Evolutionary conservation across 352 stramenopile genomes (phyloP).

Genomic region (Globisporangium megalacanthum): DNA sequence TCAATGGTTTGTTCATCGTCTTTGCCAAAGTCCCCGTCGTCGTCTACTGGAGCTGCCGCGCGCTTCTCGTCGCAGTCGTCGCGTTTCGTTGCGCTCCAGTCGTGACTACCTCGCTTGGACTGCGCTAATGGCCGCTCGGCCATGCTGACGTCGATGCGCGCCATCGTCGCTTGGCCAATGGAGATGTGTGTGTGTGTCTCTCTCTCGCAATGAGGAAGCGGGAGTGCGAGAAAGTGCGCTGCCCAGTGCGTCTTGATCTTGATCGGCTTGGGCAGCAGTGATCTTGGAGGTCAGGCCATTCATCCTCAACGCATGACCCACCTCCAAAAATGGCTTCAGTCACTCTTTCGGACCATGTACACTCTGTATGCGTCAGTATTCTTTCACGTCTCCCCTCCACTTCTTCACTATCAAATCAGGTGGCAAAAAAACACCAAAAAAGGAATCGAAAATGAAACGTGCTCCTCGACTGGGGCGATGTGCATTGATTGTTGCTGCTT

Average conservation of each 20-base stretch:
- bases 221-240: constrained; percentile 5
- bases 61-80: constrained; percentile 11
- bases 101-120: neutral
- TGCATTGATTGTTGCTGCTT: constrained; percentile 8
- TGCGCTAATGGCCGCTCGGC: neutral
- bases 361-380: too few species aligned
- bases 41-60: constrained; percentile 6
- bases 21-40: constrained; percentile 1
- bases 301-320: too few species aligned
- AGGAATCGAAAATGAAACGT: constrained; percentile 1
- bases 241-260: too few species aligned
- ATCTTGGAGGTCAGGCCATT: too few species aligned
- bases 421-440: neutral
- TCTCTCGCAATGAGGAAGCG: neutral
- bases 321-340: too few species aligned
- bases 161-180: constrained; percentile 2
- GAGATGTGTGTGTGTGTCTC: constrained; percentile 4
- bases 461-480: constrained; percentile 11
- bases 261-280: too few species aligned
- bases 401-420: neutral
- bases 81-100: neutral
- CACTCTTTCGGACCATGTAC: too few species aligned
- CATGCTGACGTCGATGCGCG: constrained; percentile 1
- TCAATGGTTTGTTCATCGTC: constrained; percentile 3
- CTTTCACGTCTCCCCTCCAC: too few species aligned